Conservation (phyloP, 164 flowering plant species). For the Vitis amurensis region DNA sequence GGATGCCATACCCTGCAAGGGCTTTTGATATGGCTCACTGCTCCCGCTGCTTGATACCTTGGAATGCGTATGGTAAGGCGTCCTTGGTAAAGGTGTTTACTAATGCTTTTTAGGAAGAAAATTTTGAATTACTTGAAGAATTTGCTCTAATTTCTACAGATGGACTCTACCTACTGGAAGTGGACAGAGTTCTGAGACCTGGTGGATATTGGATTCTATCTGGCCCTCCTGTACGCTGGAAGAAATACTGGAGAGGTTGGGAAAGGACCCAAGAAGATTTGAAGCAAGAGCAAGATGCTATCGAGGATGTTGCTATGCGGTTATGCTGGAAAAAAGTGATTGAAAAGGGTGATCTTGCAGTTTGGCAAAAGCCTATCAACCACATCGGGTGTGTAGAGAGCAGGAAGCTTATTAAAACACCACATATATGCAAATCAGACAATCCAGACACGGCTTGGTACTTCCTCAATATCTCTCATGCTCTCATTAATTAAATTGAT, state of each 20-base stretch:
- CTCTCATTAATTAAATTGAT: neutral
- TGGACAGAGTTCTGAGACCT: conserved; percentile 89
- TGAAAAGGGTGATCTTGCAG: conserved; percentile 75
- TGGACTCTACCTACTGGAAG: conserved; percentile 83
- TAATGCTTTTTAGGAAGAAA: neutral
- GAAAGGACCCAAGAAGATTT: conserved; percentile 89
- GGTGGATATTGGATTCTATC: conserved; percentile 99
- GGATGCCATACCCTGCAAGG: conserved; percentile 93
- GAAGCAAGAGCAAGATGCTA: conserved; percentile 83
- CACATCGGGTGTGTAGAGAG: conserved; percentile 68
- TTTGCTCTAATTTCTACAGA: conserved; percentile 36
- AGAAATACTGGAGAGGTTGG: conserved; percentile 94
- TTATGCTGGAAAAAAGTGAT: conserved; percentile 91
- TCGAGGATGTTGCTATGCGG: conserved; percentile 70
- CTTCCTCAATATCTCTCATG: conserved; percentile 2
- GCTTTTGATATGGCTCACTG: conserved; percentile 99
- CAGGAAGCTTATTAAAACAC: conserved; percentile 41
- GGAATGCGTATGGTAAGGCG: conserved; percentile 65
- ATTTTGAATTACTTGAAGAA: neutral
- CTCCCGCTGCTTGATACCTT: conserved; percentile 94
- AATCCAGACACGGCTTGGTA: conserved; percentile 86
- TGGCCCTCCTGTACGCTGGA: conserved; percentile 94
- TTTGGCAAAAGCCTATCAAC: conserved; percentile 93
- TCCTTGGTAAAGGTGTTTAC: neutral
- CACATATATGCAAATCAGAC: conserved; percentile 81